Percentiles rank a stretch among this genome's conserved stretches.
Evolutionary conservation across 2,329 filamentous ascomycete genomes (phyloP).

Genomic region (Ceratocystis albifundus): DNA sequence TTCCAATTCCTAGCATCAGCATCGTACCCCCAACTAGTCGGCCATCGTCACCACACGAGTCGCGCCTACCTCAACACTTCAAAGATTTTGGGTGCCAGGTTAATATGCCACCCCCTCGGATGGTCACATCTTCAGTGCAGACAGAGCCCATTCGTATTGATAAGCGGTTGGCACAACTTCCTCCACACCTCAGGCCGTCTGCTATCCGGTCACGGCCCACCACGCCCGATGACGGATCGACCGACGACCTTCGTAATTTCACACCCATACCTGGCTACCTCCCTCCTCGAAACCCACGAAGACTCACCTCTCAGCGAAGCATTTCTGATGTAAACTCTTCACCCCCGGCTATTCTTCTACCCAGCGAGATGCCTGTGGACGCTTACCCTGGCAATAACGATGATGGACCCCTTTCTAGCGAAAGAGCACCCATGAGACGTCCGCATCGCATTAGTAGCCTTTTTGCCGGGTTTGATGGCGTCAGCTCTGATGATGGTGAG

Average conservation of each 20-base stretch:
- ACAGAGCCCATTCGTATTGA: conserved; percentile 87
- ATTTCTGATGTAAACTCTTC: conserved; percentile 42
- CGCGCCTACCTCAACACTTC: conserved; percentile 64
- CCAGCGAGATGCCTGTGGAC: conserved; percentile 42
- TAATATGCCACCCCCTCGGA: conserved; percentile 31
- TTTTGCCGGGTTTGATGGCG: conserved; percentile 73
- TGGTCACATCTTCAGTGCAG: conserved; percentile 43
- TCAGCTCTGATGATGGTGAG: conserved; percentile 54
- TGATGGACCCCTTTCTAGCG: conserved; percentile 56
- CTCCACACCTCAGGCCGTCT: conserved; percentile 67
- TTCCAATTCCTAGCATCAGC: conserved; percentile 70
- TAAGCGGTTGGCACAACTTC: conserved; percentile 60
- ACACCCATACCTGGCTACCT: conserved; percentile 43
- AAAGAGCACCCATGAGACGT: conserved; percentile 49
- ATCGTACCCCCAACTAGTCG: conserved; percentile 80
- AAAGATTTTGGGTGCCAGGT: conserved; percentile 81
- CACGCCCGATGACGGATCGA: conserved; percentile 38
- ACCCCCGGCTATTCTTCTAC: conserved; percentile 31
- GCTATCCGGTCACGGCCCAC: conserved; percentile 52
- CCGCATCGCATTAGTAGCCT: conserved; percentile 70
- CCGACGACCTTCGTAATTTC: conserved; percentile 33
- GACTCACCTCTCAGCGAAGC: conserved; percentile 39
- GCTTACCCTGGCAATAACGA: conserved; percentile 71
- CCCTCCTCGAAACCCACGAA: conserved; percentile 49
- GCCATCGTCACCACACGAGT: conserved; percentile 64